phyloP scores from a whole-genome alignment of 805 yeast genomes.

The Ogataea henricii region DNA sequence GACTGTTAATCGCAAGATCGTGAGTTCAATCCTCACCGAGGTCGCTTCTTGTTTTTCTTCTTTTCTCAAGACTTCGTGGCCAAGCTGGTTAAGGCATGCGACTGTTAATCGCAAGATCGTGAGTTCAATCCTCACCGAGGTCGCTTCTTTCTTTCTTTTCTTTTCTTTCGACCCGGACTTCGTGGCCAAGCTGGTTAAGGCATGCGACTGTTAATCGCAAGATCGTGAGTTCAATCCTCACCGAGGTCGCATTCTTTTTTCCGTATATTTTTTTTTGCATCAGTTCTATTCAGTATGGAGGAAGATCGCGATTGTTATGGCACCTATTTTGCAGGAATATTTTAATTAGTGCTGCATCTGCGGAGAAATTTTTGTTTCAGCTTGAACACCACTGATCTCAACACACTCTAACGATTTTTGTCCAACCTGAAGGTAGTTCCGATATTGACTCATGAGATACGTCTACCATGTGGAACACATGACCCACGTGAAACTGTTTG shows the following conservation, averaged over 20 bases:
- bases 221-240: conserved; percentile 32
- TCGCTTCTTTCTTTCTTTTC: conserved; percentile 15
- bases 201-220: conserved; percentile 32
- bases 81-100: conserved; percentile 33
- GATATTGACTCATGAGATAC: too few species aligned
- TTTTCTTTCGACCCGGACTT: conserved; percentile 12
- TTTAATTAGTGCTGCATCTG: too few species aligned
- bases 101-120: conserved; percentile 32
- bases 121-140: conserved; percentile 32
- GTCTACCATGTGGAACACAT: too few species aligned
- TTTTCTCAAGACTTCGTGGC: conserved; percentile 24
- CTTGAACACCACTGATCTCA: too few species aligned
- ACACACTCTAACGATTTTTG: too few species aligned
- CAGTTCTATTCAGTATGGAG: too few species aligned
- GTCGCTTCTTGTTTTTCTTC: conserved; percentile 17
- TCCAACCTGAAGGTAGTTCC: too few species aligned
- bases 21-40: conserved; percentile 32
- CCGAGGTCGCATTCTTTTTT: conserved; percentile 22
- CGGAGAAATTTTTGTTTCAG: too few species aligned
- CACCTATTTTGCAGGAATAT: too few species aligned
- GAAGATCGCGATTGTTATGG: not conserved
- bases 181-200: conserved; percentile 33
- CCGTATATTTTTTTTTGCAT: not conserved
- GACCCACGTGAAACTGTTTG: too few species aligned
- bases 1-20: conserved; percentile 32